Evolutionary conservation across 345 rosid genomes (phyloP), one percentile per base, ranked within the genome.

Genomic region (Trapa incisa): DNA sequence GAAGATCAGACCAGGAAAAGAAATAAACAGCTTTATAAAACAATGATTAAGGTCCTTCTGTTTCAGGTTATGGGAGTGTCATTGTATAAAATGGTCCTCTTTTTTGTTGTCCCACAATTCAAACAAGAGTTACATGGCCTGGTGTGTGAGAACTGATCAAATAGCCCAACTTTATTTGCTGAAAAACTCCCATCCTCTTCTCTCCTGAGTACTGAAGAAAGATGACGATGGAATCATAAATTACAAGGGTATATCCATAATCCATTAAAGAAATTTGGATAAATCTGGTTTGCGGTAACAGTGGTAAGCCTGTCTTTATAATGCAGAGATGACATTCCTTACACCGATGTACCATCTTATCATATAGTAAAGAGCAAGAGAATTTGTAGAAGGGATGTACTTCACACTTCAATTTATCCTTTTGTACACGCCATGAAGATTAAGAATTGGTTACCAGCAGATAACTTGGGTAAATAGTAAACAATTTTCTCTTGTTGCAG

Each of bases 401-500:
- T 50, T 7, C 3, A 50, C 29, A 22, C 29, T 22, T 22, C 29
- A 22, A 22, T 50, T 15, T 50, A 15, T 50, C 3, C 9, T 2
- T 10, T 9, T 50, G 3, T 22, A 22, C 29, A 22, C 29, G 54
- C 11, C 15, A 7, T 50, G 11, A 50, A 50, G 54, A 50, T 50
- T 6, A 50, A 50, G 54, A 15, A 15, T 10, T 10, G 54, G 9
- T 50, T 50, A 7, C 3, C 15, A 15, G 9, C 54, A 50, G 54
- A 50, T 7, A 3, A 17, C 7, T 37, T n/a, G 47, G 16, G 6
- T 8, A 9, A 6, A 10, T 6, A 22, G 32, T 43, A 15, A 66
- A 29, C 38, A 7, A 7, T 22, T 6, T 37, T 60, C 58, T 32
- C 57, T 48, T 61, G 48, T 58, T 77, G 87, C 89, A 94, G 99